Evolutionary conservation across 2,329 filamentous ascomycete genomes (phyloP), one percentile per base, ranked within the genome.

Genomic region (Penicillium concentricum): DNA sequence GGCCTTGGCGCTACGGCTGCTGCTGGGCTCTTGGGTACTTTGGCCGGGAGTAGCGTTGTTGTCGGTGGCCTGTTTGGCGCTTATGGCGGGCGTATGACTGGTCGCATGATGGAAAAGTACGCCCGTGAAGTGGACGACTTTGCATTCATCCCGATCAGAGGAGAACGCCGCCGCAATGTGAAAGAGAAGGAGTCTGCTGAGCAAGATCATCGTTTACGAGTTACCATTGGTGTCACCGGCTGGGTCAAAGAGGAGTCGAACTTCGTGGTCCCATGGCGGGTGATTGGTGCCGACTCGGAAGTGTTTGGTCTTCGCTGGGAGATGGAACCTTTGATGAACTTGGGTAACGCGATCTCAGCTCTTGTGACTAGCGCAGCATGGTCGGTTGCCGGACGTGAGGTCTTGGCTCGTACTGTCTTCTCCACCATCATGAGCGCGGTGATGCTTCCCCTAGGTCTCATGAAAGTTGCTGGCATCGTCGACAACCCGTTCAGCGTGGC

Each of bases 51-150:
- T 60, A 85, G 87, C 5, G 83, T 94, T 16, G 79, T 92, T 41
- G 88, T 96, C 30, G 93, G 92, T 16, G 86, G 89, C 37, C 78
- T 97, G 38, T 97, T 97, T 68, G 94, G 94, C 9, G 90, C 94
- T n/a, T 96, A 95, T 69, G 90, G 90, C 42, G 87, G 88, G 1
- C 85, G 87, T 35, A 92, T 96, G 81, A 90, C 89, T 0, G 86
- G 87, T 51, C 88, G 92, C 71, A 91, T 92, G 81, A 89, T 97
- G 81, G 91, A 96, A 62, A 82, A 87, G n/a, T 96, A 95, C 71
- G 84, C 89, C 12, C 87, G 86, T 64, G 91, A 96, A 62, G 87
- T 97, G 16, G 86, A 91, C 66, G 92, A 97, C 69, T 96, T 97
- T 73, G 91, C 86, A 0, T 90, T 97, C 66, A 75, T 96, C 12